Evolutionary conservation across 2,329 filamentous ascomycete genomes (phyloP).

Genomic region (Alternaria angustiovoidea): DNA sequence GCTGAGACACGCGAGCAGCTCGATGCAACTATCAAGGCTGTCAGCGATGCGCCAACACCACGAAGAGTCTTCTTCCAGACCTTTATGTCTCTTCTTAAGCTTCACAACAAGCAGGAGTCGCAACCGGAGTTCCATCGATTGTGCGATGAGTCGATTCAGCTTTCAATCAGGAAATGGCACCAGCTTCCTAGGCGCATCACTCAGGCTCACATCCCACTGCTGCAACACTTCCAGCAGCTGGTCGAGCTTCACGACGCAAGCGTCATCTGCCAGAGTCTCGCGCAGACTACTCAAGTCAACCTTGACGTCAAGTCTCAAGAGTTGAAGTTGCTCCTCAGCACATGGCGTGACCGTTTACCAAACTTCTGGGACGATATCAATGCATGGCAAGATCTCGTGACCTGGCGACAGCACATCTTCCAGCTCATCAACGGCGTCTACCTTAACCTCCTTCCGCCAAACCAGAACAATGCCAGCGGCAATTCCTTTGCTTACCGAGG

Average conservation of each 20-base stretch:
- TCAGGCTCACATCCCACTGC: conserved; percentile 89
- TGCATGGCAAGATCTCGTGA: conserved; percentile 99
- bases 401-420: conserved; percentile 99
- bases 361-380: conserved; percentile 99
- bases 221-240: conserved; percentile 97
- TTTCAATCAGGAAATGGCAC: conserved; percentile 98
- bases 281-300: conserved; percentile 82
- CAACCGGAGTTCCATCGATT: conserved; percentile 83
- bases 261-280: conserved; percentile 91
- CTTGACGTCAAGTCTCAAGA: conserved; percentile 95
- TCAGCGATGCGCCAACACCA: conserved; percentile 96
- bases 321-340: conserved; percentile 89
- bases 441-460: conserved; percentile 80
- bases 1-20: conserved; percentile 86
- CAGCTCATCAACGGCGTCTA: conserved; percentile 96
- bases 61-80: conserved; percentile 96
- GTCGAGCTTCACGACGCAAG: conserved; percentile 98
- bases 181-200: conserved; percentile 94
- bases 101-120: conserved; percentile 87
- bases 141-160: conserved; percentile 95
- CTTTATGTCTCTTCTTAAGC: conserved; percentile 95
- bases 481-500: conserved; percentile 96
- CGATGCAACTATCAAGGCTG: conserved; percentile 92
- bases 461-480: conserved; percentile 78
- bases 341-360: conserved; percentile 93